Evolutionary conservation across 139 green algal genomes (phyloP), one percentile per base, ranked within the genome.

Genomic region (Tetradesmus lagerheimii): DNA sequence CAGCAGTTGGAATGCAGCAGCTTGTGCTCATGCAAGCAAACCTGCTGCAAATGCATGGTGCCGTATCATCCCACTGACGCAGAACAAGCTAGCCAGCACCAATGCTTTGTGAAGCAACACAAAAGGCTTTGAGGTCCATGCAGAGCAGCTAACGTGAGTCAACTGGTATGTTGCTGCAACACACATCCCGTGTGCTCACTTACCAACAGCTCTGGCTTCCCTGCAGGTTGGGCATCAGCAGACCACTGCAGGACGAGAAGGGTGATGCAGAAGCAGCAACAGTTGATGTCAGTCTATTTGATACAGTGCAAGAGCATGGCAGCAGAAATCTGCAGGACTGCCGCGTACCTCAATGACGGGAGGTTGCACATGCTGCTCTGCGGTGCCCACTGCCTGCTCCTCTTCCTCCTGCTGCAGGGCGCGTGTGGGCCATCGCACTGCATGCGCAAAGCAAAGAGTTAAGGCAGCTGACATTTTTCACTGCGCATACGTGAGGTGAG

Each of bases 401-500:
- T 93, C 91, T 53, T 93, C 91, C 57, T 93, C 91, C 62, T 93
- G 88, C 31, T 91, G 80, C n/a, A 92, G 29, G n/a, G 84, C 89
- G 12, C 91, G 91, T 25, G 84, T 92, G 0, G 91, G 91, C 87
- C 87, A 90, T 14, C 75, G 86, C 27, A 83, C 86, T 90, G 86
- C 74, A 82, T 34, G 23, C 31, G 20, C 50, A 50, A 50, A 18
- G 14, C 29, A 34, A 35, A 8, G 15, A 16, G 45, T 14, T 16
- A 11, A 9, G 25, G 5, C 35, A 25, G 16, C 18, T 67, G 38
- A 41, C n/a, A n/a, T n/a, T n/a, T n/a, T n/a, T n/a, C n/a, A n/a
- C n/a, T n/a, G n/a, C n/a, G n/a, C n/a, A 23, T 9, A 5, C n/a
- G 18, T 6, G 39, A 5, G 25, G 9, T 16, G 12, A 0, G 37